These are phyloP conservation scores for Lachnellula cervina DNA, from an alignment of 2,329 filamentous ascomycete genomes.

Conservation along the genomic window DNA sequence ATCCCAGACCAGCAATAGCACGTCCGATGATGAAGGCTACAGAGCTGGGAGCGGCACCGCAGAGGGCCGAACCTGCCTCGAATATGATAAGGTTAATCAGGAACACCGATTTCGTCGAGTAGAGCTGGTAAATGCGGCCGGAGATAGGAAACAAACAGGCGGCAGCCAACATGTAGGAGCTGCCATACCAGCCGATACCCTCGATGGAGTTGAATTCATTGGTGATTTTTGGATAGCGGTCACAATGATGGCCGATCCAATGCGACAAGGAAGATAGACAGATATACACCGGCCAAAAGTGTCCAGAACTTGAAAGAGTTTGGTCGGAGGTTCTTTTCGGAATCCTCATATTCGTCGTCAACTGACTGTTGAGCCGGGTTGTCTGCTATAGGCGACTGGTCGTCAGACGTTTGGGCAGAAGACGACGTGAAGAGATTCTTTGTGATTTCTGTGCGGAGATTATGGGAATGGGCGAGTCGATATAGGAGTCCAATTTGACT, in stretches of 20 bases:
- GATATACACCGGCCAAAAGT: slow-evolving; percentile 21
- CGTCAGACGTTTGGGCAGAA: no score
- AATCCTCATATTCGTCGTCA: slow-evolving; percentile 11
- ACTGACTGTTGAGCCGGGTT: slow-evolving; percentile 1
- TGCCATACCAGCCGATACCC: slow-evolving; percentile 41
- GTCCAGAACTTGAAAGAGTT: slow-evolving; percentile 23
- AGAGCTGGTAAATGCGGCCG: slow-evolving; percentile 25
- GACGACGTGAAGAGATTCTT: no score
- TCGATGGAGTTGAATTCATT: slow-evolving; percentile 33
- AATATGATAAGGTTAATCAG: slow-evolving; percentile 19
- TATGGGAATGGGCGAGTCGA: no score
- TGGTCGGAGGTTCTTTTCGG: slow-evolving; percentile 18
- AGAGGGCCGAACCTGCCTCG: slow-evolving; percentile 22
- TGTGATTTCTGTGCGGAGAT: no score
- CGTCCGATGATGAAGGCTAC: slow-evolving; percentile 23
- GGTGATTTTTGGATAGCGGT: slow-evolving; percentile 34
- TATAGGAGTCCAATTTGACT: no score
- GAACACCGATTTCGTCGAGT: slow-evolving; percentile 21
- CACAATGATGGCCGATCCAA: slow-evolving; percentile 31
- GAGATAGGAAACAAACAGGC: slow-evolving; percentile 23
- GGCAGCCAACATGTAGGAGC: slow-evolving; percentile 32
- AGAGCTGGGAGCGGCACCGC: slow-evolving; percentile 22
- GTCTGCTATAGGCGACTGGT: background rate
- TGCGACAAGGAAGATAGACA: slow-evolving; percentile 26
- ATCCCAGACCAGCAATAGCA: slow-evolving; percentile 23